Base-by-base conservation (phyloP, 164 flowering plant genomes). In the Vitis rotundifolia region DNA sequence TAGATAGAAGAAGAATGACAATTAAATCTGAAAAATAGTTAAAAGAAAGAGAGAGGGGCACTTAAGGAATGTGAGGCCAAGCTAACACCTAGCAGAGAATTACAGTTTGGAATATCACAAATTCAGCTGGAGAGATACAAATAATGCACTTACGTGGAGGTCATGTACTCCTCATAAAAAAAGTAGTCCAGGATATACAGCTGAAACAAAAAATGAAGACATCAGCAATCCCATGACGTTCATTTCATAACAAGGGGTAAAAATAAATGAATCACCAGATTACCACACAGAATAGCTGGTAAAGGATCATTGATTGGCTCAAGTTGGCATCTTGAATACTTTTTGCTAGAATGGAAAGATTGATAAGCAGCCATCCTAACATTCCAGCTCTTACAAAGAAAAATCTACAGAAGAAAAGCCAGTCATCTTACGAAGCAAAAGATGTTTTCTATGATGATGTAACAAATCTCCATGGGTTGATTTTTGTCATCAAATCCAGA, bases 341-440 rank as follows among this genome's bases (percentile, higher is more conserved):
- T 86, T 84, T 90, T 28, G 90, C 90, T 9, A 95, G 81, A 83
- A 95, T 75, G 48, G 99, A 91, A 62, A 95, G 88, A 76, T 95
- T 95, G 83, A 95, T 93, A 66, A 95, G 89, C 10, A 95, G 89
- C 99, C 99, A 95, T 76, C 97, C 99, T 91, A 95, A 85, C 98
- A 95, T 95, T 68, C 99, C 99, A 80, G 97, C 97, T 93, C 99
- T 87, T 52, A 95, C 97, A 83, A 95, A 93, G 94, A 90, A 93
- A 82, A 93, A 93, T 82, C 99, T 94, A 59, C 85, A 81, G 28
- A 67, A 73, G 68, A 63, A 54, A 69, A 61, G 51, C 26, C 7
- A 47, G 14, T 58, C 63, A 73, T 49, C 58, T 63, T 26, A 31
- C 19, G 19, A 31, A 73, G 44, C 18, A 55, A 60, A 28, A 54